Evolutionary conservation across 495 filamentous ascomycete genomes (phyloP).

Genomic region (Glarea lozoyensis): DNA sequence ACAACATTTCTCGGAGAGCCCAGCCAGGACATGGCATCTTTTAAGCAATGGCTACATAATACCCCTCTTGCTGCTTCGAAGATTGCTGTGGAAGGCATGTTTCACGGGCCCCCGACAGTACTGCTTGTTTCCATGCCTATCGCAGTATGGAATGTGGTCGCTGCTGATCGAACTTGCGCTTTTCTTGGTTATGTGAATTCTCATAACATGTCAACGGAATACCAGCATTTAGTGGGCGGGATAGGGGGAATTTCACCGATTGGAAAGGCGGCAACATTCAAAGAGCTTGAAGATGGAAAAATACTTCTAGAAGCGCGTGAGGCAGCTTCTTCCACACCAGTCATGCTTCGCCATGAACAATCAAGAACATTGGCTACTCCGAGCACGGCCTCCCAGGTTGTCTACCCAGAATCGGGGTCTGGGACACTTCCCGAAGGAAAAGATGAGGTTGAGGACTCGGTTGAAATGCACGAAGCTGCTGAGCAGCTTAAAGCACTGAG

Average conservation of each 20-base stretch:
- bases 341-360: constrained; percentile 17
- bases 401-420: constrained; percentile 15
- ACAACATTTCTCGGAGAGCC: constrained; percentile 48
- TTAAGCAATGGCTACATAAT: constrained; percentile 47
- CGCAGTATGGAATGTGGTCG: constrained; percentile 41
- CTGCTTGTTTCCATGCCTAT: constrained; percentile 48
- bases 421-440: constrained; percentile 22
- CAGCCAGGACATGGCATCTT: constrained; percentile 46
- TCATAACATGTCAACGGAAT: constrained; percentile 48
- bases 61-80: constrained; percentile 37
- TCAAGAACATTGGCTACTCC: constrained; percentile 8
- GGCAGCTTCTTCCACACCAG: constrained; percentile 18
- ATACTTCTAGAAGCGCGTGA: constrained; percentile 34
- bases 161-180: constrained; percentile 47
- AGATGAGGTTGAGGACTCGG: constrained; percentile 45
- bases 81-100: constrained; percentile 49
- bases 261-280: constrained; percentile 25
- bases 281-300: constrained; percentile 39
- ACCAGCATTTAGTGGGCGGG: constrained; percentile 39
- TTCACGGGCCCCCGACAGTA: constrained; percentile 47
- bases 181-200: constrained; percentile 47
- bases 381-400: constrained; percentile 9
- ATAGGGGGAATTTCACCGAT: constrained; percentile 28
- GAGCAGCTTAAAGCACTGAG: constrained; percentile 50
- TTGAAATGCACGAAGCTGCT: constrained; percentile 50